Percentiles rank a stretch among this genome's conserved stretches.
Conservation (phyloP, 2,329 filamentous ascomycete species). For the Chrysoporthe cubensis region DNA sequence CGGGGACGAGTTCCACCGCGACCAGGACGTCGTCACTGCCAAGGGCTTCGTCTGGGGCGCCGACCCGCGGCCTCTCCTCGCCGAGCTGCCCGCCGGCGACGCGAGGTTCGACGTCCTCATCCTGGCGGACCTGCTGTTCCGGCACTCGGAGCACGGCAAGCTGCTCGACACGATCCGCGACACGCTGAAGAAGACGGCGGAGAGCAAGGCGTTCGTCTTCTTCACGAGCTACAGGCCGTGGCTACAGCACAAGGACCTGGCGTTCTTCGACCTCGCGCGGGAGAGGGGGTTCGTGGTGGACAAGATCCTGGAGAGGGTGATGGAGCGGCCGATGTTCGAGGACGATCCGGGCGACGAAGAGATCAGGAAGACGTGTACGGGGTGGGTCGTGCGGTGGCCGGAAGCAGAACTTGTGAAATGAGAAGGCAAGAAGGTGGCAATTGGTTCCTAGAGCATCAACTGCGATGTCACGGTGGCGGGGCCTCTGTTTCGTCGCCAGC, state of each 20-base stretch:
- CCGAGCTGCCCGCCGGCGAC: conserved; percentile 48
- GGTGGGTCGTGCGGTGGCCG: conserved; percentile 74
- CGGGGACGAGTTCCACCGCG: conserved; percentile 33
- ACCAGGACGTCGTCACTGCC: conserved; percentile 52
- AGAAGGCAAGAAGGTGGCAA: neutral
- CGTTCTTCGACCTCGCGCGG: conserved; percentile 80
- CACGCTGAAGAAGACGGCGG: conserved; percentile 61
- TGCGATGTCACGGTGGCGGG: neutral
- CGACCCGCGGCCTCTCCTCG: conserved; percentile 60
- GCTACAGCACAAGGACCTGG: conserved; percentile 82
- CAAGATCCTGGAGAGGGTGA: conserved; percentile 78
- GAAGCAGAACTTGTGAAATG: conserved; percentile 33
- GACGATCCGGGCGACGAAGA: conserved; percentile 84
- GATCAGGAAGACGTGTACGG: conserved; percentile 80
- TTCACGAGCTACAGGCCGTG: conserved; percentile 95
- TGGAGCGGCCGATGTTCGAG: conserved; percentile 89
- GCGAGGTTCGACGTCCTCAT: conserved; percentile 77
- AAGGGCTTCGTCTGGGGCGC: conserved; percentile 86
- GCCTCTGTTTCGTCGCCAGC: too few species aligned
- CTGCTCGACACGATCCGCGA: conserved; percentile 72
- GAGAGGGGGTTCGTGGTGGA: conserved; percentile 74
- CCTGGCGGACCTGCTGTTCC: conserved; percentile 87
- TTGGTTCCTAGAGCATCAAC: neutral
- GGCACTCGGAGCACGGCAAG: conserved; percentile 83
- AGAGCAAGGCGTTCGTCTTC: conserved; percentile 78